Conservation (phyloP, 306 rosid genomes). For the Calophaca sinica region DNA sequence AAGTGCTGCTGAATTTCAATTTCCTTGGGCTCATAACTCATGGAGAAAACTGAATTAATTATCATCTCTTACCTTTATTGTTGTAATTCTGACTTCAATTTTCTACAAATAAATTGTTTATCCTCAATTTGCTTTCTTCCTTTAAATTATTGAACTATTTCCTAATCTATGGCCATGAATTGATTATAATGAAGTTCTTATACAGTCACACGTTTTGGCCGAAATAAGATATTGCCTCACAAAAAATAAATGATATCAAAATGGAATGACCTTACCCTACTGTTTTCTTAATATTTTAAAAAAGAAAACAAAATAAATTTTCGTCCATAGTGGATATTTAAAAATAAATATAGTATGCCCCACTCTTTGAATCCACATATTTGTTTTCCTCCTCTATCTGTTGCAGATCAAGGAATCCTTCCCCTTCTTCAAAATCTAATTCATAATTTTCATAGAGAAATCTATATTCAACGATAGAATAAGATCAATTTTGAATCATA, state of each 20-base stretch:
- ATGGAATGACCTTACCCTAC: too few species aligned
- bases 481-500: conserved; percentile 4
- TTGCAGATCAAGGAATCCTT: not conserved
- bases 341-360: not conserved
- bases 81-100: not conserved
- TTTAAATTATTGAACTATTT: conserved; percentile 19
- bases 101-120: too few species aligned
- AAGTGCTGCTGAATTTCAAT: not conserved
- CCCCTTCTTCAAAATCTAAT: not conserved
- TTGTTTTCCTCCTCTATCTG: not conserved
- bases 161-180: not conserved
- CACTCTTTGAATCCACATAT: not conserved
- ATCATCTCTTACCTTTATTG: not conserved
- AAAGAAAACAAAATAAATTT: not conserved
- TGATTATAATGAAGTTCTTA: not conserved
- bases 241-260: too few species aligned
- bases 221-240: not conserved
- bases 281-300: too few species aligned
- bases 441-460: conserved; percentile 19
- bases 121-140: not conserved
- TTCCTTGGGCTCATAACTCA: not conserved
- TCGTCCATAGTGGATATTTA: not conserved
- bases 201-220: conserved; percentile 14
- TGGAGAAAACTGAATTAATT: not conserved
- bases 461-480: not conserved